Evolutionary conservation across 352 stramenopile genomes (phyloP), one percentile per base, ranked within the genome.

Genomic region (Aphanomyces astaci): DNA sequence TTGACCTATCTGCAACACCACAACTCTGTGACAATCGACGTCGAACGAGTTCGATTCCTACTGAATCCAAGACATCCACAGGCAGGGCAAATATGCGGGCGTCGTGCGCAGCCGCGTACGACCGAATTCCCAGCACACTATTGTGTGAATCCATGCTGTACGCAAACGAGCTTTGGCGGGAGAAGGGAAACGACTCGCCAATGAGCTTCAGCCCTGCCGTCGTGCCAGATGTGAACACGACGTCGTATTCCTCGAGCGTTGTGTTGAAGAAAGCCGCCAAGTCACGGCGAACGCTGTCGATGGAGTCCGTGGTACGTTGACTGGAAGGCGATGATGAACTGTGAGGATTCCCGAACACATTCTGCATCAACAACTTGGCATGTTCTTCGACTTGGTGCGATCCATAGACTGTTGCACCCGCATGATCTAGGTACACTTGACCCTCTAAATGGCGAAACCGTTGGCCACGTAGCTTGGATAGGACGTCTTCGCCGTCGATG

Each of bases 181-280:
- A 78, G 78, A 83, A 96, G 1, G 86, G 84, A 66, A 96, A 94
- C 55, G 75, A 82, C 57, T 95, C 86, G 24, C 85, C 88, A 0
- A 94, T 76, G 31, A 94, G 71, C 64, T 96, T 94, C 15, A 96
- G 72, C 27, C 79, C 78, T 3, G 82, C 80, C 1, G 88, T 96
- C 11, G 88, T 81, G 1, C 88, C 88, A 3, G 85, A 90, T 11
- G 88, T 96, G 73, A 96, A 95, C 22, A 96, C 75, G 17, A 96
- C 60, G 40, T 79, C 74, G 70, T 93, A 93, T 31, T 92, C 78
- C 33, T 86, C 72, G n/a, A 86, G 78, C 17, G 67, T 76, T 1
- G 83, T 81, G 27, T 77, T 73, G 71, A 94, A 91, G 68, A 93
- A 90, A 7, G 49, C 51, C 30, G 94, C 64, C n/a, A 88, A 67